Conservation (phyloP, 768 basidiomycete species). For the Collybia nuda region DNA sequence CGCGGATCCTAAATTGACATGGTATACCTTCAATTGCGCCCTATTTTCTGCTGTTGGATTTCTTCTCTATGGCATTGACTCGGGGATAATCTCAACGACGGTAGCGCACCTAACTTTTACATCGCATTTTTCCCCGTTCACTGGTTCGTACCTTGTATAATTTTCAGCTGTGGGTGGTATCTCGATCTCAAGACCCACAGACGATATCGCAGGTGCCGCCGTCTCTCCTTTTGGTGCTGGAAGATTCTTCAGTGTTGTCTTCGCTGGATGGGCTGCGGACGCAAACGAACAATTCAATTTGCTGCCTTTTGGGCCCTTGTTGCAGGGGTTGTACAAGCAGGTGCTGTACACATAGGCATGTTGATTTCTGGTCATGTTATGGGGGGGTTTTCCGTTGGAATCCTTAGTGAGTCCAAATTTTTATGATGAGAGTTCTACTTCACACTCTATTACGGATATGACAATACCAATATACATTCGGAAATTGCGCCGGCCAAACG, state of each 20-base stretch:
- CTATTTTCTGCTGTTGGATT: slow-evolving; percentile 3
- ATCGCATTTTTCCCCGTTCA: slow-evolving; percentile 6
- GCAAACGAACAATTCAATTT: slow-evolving; percentile 6
- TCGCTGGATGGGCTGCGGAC: slow-evolving; percentile 10
- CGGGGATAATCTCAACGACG: slow-evolving; percentile 8
- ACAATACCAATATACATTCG: too few relatives aligned
- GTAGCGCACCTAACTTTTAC: slow-evolving; percentile 7
- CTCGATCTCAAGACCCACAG: not conserved
- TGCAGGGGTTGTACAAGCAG: slow-evolving; percentile 8
- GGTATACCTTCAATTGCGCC: slow-evolving; percentile 9
- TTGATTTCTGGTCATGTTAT: slow-evolving; percentile 6
- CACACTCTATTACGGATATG: too few relatives aligned
- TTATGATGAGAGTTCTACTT: too few relatives aligned
- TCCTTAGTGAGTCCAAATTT: too few relatives aligned
- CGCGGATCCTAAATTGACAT: not conserved
- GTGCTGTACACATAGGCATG: slow-evolving; percentile 6
- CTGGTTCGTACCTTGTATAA: not conserved
- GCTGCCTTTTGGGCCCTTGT: slow-evolving; percentile 6
- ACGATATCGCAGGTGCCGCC: slow-evolving; percentile 2
- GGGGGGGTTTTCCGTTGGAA: slow-evolving; percentile 7
- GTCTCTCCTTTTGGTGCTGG: slow-evolving; percentile 8
- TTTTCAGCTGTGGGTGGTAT: not conserved
- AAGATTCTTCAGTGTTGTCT: slow-evolving; percentile 3
- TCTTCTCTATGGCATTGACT: slow-evolving; percentile 9
- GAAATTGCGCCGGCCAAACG: too few relatives aligned